Conservation (phyloP, 306 rosid genomes). For the Alnus glutinosa region DNA sequence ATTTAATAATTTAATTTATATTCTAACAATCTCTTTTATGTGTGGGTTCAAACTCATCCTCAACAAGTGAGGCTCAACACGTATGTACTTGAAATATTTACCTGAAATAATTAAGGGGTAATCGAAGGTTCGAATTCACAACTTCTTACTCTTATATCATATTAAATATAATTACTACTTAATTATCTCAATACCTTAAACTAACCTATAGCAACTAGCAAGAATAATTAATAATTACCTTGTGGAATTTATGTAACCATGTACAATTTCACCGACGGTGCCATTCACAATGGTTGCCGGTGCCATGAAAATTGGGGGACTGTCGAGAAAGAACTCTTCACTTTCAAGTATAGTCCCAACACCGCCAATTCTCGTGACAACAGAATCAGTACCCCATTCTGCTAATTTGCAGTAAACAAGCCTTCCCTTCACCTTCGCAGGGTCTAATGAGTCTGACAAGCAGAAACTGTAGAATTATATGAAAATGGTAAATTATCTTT, state of each 20-base stretch:
- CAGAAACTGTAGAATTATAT: constrained; percentile 29
- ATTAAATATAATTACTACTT: too few species aligned
- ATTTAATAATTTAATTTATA: too few species aligned
- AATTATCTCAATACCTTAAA: too few species aligned
- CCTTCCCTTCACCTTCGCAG: constrained; percentile 64
- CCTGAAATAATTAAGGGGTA: too few species aligned
- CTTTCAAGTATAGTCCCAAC: constrained; percentile 57
- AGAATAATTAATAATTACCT: constrained; percentile 36
- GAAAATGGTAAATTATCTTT: background rate
- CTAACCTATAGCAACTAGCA: too few species aligned
- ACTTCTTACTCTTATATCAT: too few species aligned
- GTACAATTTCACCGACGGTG: constrained; percentile 42
- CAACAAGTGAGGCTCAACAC: too few species aligned
- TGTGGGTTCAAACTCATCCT: too few species aligned
- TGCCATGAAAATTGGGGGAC: constrained; percentile 69
- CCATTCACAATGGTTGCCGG: constrained; percentile 64
- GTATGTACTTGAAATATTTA: too few species aligned
- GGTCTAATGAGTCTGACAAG: constrained; percentile 47
- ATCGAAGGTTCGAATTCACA: too few species aligned
- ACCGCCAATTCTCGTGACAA: constrained; percentile 67
- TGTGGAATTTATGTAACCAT: constrained; percentile 54
- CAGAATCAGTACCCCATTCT: constrained; percentile 60
- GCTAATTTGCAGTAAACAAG: constrained; percentile 54
- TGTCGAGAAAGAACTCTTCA: constrained; percentile 40
- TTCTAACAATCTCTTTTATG: too few species aligned